Evolutionary conservation across 2,329 filamentous ascomycete species (phyloP), one percentile per base, ranked within the genome.

Genomic region (Zasmidium cellare): DNA sequence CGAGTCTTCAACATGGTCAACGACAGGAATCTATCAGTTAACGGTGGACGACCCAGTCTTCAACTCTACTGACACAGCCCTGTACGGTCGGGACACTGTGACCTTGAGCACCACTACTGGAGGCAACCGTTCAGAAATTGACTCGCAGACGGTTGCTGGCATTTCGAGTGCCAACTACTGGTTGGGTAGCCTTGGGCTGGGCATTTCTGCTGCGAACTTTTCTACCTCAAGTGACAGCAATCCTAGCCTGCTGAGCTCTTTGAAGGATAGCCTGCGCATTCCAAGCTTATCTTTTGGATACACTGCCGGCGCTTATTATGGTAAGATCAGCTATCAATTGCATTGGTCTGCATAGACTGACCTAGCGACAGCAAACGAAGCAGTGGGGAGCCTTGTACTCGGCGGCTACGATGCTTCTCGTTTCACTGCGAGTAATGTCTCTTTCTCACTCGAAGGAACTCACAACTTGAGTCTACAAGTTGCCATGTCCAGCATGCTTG

Each of bases 321-420:
- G 57, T 50, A 47, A 55, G n/a, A n/a, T n/a, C n/a, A n/a, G n/a
- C n/a, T n/a, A n/a, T n/a, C n/a, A n/a, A n/a, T n/a, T n/a, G n/a
- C n/a, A n/a, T n/a, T n/a, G n/a, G n/a, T n/a, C n/a, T n/a, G n/a
- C n/a, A n/a, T n/a, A n/a, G n/a, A n/a, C 35, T 50, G 38, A 19
- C 24, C 25, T 23, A 24, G 46, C n/a, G 2, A 28, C 9, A 31
- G 23, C 35, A 24, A 19, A 31, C 25, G 18, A 22, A 20, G n/a
- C 51, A 6, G 50, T 51, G 2, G 58, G 58, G n/a, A 47, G 58
- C 16, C 45, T 61, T 11, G 20, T 61, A 2, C 75, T 91, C 9
- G 88, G 89, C 19, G 88, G 89, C 25, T 90, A 87, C 67, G 88
- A 91, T 69, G 71, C 78, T 16, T 80, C 82, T 45, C 81, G 86